Evolutionary conservation across 805 yeast genomes (phyloP), one percentile per base, ranked within the genome.

Genomic region (Metschnikowia borealis): DNA sequence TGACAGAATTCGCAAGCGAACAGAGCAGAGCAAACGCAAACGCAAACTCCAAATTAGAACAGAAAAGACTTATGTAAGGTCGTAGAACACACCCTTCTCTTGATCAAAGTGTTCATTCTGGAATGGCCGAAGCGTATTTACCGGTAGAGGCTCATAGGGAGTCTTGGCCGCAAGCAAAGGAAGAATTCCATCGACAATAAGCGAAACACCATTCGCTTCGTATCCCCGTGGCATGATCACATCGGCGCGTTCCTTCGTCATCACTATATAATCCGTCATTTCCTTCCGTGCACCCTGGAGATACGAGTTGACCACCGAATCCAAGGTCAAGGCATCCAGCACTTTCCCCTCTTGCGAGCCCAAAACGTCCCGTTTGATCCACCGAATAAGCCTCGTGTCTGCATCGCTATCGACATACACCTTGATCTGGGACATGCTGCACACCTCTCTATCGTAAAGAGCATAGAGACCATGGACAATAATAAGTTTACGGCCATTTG

Each of bases 391-490:
- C 48, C 97, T 70, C 5, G 86, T 82, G 65, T 91, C 98, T 1
- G 92, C 82, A 66, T 91, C 97, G 54, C 89, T 79, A 56, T 88
- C 94, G 14, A 91, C 75, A 58, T 85, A 91, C 2, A 91, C 81
- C 61, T 82, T 85, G 55, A 90, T 71, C 1, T 81, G 73, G 0
- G 91, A 83, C 60, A 77, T 53, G 10, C 70, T 70, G 34, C 87
- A 67, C 10, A 91, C 65, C 17, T 70, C 71, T 41, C 70, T 68
- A 62, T 88, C 84, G 61, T 81, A 86, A 21, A 91, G 71, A 0
- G 96, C 92, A 62, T 91, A 91, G 17, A 85, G 70, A 2, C 98
- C 97, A 56, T 84, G 84, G 1, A 89, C 77, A 6, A 90, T 57
- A 39, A 65, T 56, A 34, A 71, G 58, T 47, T 59, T 65, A 33